Conservation (phyloP, 768 basidiomycete genomes). For the Tulasnella sp. region DNA sequence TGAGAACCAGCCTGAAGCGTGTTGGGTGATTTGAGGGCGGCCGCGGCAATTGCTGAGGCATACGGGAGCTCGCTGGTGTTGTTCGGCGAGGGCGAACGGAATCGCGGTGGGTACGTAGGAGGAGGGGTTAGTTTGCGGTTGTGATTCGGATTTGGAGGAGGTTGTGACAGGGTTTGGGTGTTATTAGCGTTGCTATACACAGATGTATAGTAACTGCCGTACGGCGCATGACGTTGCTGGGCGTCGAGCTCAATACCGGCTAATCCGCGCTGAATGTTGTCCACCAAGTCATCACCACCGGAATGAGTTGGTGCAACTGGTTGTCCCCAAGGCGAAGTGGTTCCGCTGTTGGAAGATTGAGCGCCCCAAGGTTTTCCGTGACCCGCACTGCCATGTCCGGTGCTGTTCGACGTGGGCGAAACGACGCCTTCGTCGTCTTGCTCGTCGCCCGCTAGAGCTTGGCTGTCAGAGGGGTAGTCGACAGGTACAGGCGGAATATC, state of each 20-base stretch:
- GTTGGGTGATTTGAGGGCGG: background rate
- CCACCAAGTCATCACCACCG: background rate
- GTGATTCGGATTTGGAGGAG: slow-evolving; percentile 15
- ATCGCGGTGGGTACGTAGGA: slow-evolving; percentile 14
- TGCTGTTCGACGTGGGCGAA: slow-evolving; percentile 9
- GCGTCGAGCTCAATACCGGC: slow-evolving; percentile 6
- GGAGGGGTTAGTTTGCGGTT: slow-evolving; percentile 15
- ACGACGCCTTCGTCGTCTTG: background rate
- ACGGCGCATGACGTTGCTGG: background rate
- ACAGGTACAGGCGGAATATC: slow-evolving; percentile 4
- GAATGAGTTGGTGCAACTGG: background rate
- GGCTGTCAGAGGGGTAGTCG: slow-evolving; percentile 3
- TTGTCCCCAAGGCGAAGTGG: slow-evolving; percentile 10
- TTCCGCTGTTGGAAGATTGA: background rate
- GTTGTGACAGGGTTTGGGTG: slow-evolving; percentile 5
- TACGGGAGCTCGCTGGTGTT: background rate
- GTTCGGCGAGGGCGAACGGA: slow-evolving; percentile 12
- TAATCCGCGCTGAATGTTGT: slow-evolving; percentile 4
- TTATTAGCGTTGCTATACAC: background rate
- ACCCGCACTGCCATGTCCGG: slow-evolving; percentile 13
- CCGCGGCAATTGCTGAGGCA: background rate
- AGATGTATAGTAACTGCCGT: slow-evolving; percentile 9
- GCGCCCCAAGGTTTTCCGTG: slow-evolving; percentile 4
- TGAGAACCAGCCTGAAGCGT: background rate
- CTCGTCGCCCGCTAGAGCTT: background rate